A percentile compares a stretch with the other conserved stretches of the same genome.
Evolutionary conservation across 768 basidiomycete species (phyloP).

Genomic region (Russula foetens): DNA sequence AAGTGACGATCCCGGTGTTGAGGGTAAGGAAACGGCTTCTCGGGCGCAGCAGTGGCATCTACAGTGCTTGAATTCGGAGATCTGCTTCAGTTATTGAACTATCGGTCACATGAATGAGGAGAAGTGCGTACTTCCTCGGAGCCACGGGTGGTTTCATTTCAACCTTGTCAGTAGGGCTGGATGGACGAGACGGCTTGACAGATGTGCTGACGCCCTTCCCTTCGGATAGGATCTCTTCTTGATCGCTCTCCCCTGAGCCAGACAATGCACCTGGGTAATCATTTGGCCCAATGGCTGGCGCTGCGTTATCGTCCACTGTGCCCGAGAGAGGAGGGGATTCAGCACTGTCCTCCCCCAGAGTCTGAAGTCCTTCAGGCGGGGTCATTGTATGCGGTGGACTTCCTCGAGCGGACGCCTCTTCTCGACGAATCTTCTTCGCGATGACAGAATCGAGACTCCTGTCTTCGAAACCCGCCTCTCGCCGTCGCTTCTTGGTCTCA

Average conservation of each 20-base stretch:
- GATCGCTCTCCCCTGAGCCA: neutral
- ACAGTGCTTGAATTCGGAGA: neutral
- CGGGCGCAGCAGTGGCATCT: neutral
- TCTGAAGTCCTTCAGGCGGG: neutral
- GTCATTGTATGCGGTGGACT: neutral
- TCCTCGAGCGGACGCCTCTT: neutral
- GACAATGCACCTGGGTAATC: constrained; percentile 11
- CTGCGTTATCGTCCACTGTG: neutral
- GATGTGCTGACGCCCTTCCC: neutral
- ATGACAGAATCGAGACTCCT: neutral
- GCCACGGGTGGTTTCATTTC: neutral
- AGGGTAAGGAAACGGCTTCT: neutral
- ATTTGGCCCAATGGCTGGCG: neutral
- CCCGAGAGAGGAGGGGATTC: neutral
- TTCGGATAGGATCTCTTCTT: neutral
- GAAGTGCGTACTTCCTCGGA: neutral
- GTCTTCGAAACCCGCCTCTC: neutral
- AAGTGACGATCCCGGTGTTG: neutral
- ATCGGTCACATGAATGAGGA: neutral
- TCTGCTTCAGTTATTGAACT: neutral
- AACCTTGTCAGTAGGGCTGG: neutral
- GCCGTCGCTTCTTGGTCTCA: constrained; percentile 1
- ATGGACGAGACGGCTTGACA: neutral
- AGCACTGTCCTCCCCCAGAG: neutral
- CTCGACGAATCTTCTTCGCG: constrained; percentile 1